phyloP scores from a whole-genome alignment of 805 yeast genomes.

The Schizosaccharomyces octosporus region DNA sequence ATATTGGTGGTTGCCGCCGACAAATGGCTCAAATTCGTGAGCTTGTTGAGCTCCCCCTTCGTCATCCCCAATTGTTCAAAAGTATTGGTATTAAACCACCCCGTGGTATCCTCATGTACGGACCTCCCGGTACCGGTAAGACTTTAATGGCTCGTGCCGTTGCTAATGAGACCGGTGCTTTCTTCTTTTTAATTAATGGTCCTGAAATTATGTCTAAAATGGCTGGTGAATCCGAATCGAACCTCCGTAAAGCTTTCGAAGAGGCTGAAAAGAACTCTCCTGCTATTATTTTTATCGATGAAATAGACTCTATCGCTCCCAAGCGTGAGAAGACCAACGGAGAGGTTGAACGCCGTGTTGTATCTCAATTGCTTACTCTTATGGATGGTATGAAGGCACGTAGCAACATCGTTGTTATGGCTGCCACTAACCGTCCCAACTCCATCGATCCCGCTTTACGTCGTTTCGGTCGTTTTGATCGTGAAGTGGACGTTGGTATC shows the following conservation, averaged over 20 bases:
- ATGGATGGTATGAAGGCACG: conserved; percentile 99
- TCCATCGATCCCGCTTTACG: conserved; percentile 68
- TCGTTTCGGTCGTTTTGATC: conserved; percentile 65
- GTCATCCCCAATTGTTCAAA: conserved; percentile 96
- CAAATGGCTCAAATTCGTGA: conserved; percentile 99
- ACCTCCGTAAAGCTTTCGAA: conserved; percentile 90
- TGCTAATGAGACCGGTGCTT: conserved; percentile 97
- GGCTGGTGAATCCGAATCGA: conserved; percentile 98
- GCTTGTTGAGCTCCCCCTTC: conserved; percentile 86
- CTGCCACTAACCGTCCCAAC: conserved; percentile 82
- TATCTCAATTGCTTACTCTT: conserved; percentile 82
- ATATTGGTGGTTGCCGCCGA: conserved; percentile 95
- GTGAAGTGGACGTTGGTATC: conserved; percentile 70
- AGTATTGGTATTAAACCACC: conserved; percentile 98
- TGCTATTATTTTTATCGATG: conserved; percentile 90
- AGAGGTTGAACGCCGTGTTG: conserved; percentile 98
- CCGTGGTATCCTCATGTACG: conserved; percentile 90
- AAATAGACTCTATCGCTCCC: conserved; percentile 96
- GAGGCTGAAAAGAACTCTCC: conserved; percentile 99
- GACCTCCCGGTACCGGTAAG: conserved; percentile 99
- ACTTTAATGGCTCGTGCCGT: conserved; percentile 99
- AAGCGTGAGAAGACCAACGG: conserved; percentile 99
- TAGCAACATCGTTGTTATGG: conserved; percentile 91
- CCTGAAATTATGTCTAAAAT: conserved; percentile 98
- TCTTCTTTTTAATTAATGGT: conserved; percentile 91